phyloP scores from a whole-genome alignment of 306 rosid genomes.

The Citrullus amarus region DNA sequence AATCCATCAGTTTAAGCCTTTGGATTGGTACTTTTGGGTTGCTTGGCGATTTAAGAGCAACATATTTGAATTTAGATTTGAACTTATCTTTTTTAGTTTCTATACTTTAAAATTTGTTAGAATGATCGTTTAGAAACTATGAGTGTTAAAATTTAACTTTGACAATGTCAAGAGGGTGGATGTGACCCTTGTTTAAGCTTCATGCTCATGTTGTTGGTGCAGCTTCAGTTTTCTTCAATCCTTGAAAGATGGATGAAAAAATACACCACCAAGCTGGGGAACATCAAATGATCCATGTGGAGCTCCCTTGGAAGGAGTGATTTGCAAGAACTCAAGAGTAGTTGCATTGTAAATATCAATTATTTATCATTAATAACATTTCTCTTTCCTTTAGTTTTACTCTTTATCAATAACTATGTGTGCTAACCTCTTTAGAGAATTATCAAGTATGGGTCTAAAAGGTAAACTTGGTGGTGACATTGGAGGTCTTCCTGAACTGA shows the following conservation, averaged over 20 bases:
- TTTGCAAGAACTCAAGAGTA: conserved; percentile 61
- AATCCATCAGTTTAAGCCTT: not conserved
- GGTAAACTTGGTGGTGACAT: conserved; percentile 53
- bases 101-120: not conserved
- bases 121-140: not conserved
- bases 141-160: not conserved
- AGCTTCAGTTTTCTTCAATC: conserved; percentile 47
- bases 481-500: conserved; percentile 46
- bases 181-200: not conserved
- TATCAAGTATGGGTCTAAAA: conserved; percentile 46
- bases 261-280: conserved; percentile 84
- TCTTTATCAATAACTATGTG: not conserved
- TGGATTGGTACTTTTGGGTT: not conserved
- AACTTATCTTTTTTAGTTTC: not conserved
- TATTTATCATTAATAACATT: not conserved
- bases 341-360: conserved; percentile 46
- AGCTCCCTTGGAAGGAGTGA: conserved; percentile 78
- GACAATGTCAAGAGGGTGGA: not conserved
- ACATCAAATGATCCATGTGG: conserved; percentile 65
- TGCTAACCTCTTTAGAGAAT: conserved; percentile 24
- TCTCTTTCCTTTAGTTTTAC: not conserved
- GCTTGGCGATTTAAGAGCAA: not conserved
- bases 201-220: conserved; percentile 15
- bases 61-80: not conserved
- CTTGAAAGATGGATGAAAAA: conserved; percentile 44